A percentile compares a stretch with the other conserved stretches of the same genome.
These are phyloP conservation scores for Suhomyces taliae DNA, from an alignment of 1,139 yeast species.

Conservation along the genomic window DNA sequence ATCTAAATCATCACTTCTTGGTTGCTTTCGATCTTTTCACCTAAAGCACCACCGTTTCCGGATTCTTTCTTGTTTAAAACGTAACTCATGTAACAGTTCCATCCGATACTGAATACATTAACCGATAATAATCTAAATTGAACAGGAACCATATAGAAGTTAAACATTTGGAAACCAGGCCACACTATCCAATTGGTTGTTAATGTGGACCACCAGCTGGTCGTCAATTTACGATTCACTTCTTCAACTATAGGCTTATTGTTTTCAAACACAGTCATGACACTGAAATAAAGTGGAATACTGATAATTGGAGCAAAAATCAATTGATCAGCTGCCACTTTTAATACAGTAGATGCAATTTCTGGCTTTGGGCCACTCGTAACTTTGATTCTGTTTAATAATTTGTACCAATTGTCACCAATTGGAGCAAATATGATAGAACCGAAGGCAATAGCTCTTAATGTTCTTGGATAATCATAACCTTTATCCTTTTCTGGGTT, in stretches of 20 bases:
- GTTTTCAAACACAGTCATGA: conserved; percentile 66
- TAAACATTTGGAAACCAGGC: conserved; percentile 78
- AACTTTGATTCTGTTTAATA: conserved; percentile 23
- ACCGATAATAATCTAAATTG: conserved; percentile 67
- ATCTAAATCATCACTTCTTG: too few species aligned
- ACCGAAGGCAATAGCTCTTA: conserved; percentile 39
- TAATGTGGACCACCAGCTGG: conserved; percentile 62
- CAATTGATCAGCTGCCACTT: conserved; percentile 72
- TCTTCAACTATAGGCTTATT: conserved; percentile 23
- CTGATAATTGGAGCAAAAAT: conserved; percentile 73
- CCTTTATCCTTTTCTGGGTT: conserved; percentile 13
- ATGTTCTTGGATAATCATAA: conserved; percentile 33
- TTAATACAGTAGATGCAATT: conserved; percentile 8
- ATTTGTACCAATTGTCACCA: conserved; percentile 43
- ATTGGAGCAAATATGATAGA: conserved; percentile 43
- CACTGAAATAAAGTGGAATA: conserved; percentile 64
- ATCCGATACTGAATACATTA: conserved; percentile 70
- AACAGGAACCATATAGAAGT: conserved; percentile 71
- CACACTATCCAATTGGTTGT: conserved; percentile 78
- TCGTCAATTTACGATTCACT: conserved; percentile 39
- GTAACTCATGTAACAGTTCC: conserved; percentile 80
- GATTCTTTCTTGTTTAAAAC: conserved; percentile 9
- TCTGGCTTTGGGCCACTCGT: background rate
- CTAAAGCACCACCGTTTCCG: background rate
- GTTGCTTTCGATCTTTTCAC: background rate